Evolutionary conservation across 169 alveolate species (phyloP).

Genomic region (Plasmodium fragile): DNA sequence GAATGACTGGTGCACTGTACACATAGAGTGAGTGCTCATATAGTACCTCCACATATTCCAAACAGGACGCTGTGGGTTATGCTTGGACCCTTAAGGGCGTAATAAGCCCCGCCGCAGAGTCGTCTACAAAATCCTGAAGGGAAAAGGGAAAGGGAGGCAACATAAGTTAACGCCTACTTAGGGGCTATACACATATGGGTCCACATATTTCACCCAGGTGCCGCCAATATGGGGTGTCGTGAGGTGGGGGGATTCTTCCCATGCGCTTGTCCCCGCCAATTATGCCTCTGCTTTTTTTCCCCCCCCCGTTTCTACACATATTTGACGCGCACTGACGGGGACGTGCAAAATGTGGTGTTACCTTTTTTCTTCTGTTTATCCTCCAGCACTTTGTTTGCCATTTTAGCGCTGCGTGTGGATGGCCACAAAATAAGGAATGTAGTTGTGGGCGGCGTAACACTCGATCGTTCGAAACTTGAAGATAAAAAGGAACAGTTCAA

Average conservation of each 20-base stretch:
- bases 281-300: background rate
- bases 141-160: background rate
- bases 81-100: slow-evolving; percentile 65
- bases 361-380: slow-evolving; percentile 14
- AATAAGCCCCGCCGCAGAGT: slow-evolving; percentile 3
- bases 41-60: slow-evolving; percentile 72
- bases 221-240: background rate
- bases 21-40: background rate
- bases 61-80: slow-evolving; percentile 67
- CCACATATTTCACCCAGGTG: background rate
- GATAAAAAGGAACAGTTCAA: background rate
- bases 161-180: background rate
- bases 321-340: background rate
- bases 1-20: background rate
- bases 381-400: slow-evolving; percentile 11
- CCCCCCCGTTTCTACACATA: background rate
- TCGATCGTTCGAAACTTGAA: background rate
- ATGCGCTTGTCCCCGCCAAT: background rate
- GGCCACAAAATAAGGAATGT: background rate
- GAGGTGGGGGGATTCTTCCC: background rate
- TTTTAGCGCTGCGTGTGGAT: background rate
- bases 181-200: background rate
- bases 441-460: background rate
- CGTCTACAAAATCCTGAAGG: slow-evolving; percentile 40
- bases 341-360: background rate